Percentiles rank a stretch among this genome's conserved stretches.
phyloP scores from a whole-genome alignment of 78 protist species.

The Cavenderia fasciculata region DNA sequence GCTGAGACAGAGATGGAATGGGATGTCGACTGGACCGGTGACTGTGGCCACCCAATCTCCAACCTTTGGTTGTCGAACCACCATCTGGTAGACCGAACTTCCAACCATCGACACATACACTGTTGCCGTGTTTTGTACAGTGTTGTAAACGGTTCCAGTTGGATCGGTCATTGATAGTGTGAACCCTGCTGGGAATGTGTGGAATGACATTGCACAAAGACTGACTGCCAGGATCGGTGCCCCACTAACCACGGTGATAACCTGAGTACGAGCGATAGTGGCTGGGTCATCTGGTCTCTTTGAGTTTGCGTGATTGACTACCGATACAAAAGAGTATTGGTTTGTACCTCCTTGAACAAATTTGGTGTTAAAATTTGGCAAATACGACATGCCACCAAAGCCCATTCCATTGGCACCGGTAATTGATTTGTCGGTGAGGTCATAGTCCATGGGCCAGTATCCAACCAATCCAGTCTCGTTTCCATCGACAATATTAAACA shows the following conservation, averaged over 20 bases:
- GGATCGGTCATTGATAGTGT: neutral
- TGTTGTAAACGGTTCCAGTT: neutral
- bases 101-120: neutral
- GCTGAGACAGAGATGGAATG: neutral
- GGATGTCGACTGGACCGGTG: neutral
- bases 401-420: neutral
- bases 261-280: too few relatives aligned
- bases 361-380: neutral
- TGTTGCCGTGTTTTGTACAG: neutral
- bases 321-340: neutral
- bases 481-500: neutral
- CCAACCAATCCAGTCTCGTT: neutral
- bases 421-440: neutral
- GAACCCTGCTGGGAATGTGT: too few relatives aligned
- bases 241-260: too few relatives aligned
- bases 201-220: too few relatives aligned
- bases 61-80: neutral
- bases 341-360: neutral
- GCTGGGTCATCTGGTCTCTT: neutral
- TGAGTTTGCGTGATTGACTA: neutral
- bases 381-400: neutral
- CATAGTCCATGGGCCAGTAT: neutral
- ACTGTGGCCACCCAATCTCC: neutral
- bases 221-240: too few relatives aligned
- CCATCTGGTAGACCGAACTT: neutral